phyloP scores from a whole-genome alignment of 768 basidiomycete species.

The Hypsizygus marmoreus region DNA sequence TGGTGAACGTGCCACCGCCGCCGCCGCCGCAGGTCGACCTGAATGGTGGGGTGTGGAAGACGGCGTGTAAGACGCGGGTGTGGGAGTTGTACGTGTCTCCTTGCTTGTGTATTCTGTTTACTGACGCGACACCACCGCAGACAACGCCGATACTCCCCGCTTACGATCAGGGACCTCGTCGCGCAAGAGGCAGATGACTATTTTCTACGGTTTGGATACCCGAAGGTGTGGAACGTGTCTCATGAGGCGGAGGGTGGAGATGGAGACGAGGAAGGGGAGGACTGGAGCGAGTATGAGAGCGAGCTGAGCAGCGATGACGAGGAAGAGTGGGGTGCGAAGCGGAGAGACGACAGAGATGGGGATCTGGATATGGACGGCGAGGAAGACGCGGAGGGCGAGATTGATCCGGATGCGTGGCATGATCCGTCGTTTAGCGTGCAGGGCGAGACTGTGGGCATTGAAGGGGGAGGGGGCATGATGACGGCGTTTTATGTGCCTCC shows the following conservation, averaged over 20 bases:
- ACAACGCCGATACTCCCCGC: slow-evolving; percentile 18
- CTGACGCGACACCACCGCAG: slow-evolving; percentile 3
- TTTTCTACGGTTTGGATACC: slow-evolving; percentile 17
- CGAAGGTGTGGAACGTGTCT: slow-evolving; percentile 11
- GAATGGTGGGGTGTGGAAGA: slow-evolving; percentile 19
- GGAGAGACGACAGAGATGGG: too few relatives aligned
- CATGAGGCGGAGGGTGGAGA: slow-evolving; percentile 3
- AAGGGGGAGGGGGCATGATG: slow-evolving; percentile 12
- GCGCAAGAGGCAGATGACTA: slow-evolving; percentile 25
- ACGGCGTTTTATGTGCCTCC: slow-evolving; percentile 32
- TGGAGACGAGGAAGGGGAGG: slow-evolving; percentile 13
- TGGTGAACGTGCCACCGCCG: not conserved
- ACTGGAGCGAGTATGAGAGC: slow-evolving; percentile 26
- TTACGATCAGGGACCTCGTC: slow-evolving; percentile 23
- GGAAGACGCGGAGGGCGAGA: slow-evolving; percentile 37
- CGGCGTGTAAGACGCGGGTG: slow-evolving; percentile 20
- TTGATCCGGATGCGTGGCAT: slow-evolving; percentile 33
- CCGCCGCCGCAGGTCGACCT: not conserved
- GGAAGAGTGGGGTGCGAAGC: too few relatives aligned
- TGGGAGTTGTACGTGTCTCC: slow-evolving; percentile 20
- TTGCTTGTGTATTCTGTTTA: slow-evolving; percentile 4
- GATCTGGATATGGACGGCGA: too few relatives aligned
- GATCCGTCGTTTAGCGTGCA: slow-evolving; percentile 41
- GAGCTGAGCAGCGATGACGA: slow-evolving; percentile 19
- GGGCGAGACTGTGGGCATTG: not conserved